Base-by-base conservation (phyloP, 768 basidiomycete species). In the Chiua virens region DNA sequence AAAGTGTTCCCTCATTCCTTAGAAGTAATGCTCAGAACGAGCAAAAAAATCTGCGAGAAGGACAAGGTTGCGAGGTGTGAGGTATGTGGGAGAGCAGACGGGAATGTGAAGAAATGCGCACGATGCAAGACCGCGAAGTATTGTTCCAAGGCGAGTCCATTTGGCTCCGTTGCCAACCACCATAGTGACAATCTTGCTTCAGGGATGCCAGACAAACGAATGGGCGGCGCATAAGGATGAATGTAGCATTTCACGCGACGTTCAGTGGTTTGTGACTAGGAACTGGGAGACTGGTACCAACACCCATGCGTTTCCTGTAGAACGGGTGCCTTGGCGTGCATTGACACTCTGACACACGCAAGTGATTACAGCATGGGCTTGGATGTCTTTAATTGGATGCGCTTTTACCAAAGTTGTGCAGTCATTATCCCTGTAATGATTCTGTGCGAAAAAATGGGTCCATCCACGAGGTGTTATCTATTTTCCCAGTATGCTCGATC, bases 191-290 rank as follows among this genome's bases (percentile, higher is more conserved):
- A 25, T 9, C 23, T 38, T 32, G 8, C 23, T 43, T 28, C n/a
- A 67, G 66, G 8, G 34, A 4, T 67, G 66, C 48, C 66, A 67
- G 35, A 46, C 25, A 7, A 49, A 45, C 0, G 62, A 55, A 42
- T 67, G 66, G 66, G 15, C 11, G 4, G 27, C 38, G 13, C 66
- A 67, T 18, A 67, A 58, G 38, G 52, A 56, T 3, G 53, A 62
- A 14, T 67, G 66, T 38, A 43, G 44, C n/a, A 49, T 64, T 37
- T 54, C 54, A 41, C 55, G 59, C 25, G 64, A 67, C 11, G 62
- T 67, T 23, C 67, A 69, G 36, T 68, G 66, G 66, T 67, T 67
- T 45, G 30, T 51, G 15, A 54, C 54, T 35, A 68, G 58, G 37
- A 59, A 67, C 41, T 67, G 66, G 67, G 64, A 64, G 47, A 58